These are phyloP conservation scores for Gleditsia sinensis DNA, from an alignment of 306 rosid species.

Conservation along the genomic window DNA sequence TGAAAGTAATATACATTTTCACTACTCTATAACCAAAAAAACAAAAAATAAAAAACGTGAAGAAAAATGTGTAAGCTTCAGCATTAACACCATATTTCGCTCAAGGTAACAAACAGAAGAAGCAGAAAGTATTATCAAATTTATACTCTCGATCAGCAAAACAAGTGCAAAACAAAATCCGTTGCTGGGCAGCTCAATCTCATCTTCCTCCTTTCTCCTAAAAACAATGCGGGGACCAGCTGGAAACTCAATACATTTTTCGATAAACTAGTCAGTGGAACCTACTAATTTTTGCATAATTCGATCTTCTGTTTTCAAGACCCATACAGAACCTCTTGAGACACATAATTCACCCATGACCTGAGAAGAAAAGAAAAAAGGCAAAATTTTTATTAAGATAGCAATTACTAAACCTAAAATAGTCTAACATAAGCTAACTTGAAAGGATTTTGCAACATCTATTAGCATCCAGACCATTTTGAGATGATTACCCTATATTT, in stretches of 20 bases:
- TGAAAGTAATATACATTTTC: background rate
- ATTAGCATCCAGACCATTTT: too few species aligned
- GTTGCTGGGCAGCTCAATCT: background rate
- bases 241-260: background rate
- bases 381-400: background rate
- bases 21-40: background rate
- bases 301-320: slow-evolving; percentile 68
- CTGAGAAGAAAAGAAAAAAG: slow-evolving; percentile 45
- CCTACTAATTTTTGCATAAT: slow-evolving; percentile 36
- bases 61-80: background rate
- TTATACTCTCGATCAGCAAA: background rate
- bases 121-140: background rate
- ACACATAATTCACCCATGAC: slow-evolving; percentile 76
- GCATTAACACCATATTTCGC: background rate
- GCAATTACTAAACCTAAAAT: background rate
- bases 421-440: background rate
- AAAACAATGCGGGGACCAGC: background rate
- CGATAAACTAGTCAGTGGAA: slow-evolving; percentile 3
- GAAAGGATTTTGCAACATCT: slow-evolving; percentile 9
- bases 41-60: too few species aligned
- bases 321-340: slow-evolving; percentile 70
- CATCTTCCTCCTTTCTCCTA: background rate
- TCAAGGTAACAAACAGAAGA: background rate
- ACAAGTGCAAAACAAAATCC: too few species aligned
- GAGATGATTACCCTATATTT: slow-evolving; percentile 1